phyloP scores from a whole-genome alignment of 129 eudicot genomes.

The Flaveria trinervia region DNA sequence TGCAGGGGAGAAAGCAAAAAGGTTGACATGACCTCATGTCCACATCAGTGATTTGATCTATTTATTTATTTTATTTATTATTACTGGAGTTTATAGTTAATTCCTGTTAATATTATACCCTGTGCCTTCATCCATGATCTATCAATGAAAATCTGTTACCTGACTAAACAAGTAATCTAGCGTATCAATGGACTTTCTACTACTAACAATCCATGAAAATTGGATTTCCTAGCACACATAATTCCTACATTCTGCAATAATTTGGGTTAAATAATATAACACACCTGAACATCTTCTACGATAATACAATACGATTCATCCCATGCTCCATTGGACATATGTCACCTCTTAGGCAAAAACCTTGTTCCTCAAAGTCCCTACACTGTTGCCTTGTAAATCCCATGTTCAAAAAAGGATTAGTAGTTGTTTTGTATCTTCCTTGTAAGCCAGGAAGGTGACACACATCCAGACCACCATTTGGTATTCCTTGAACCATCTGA shows the following conservation, averaged over 20 bases:
- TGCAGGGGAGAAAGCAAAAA: neutral
- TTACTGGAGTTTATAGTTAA: neutral
- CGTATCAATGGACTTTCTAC: neutral
- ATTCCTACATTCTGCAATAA: conserved; percentile 8
- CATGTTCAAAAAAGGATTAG: conserved; percentile 60
- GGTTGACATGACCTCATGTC: neutral
- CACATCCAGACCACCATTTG: conserved; percentile 72
- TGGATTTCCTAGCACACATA: conserved; percentile 9
- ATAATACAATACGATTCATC: conserved; percentile 22
- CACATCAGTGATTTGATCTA: neutral
- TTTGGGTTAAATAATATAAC: neutral
- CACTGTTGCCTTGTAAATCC: conserved; percentile 77
- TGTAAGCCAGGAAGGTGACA: conserved; percentile 69
- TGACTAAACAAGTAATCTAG: conserved; percentile 11
- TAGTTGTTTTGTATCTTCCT: conserved; percentile 56
- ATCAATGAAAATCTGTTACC: conserved; percentile 7
- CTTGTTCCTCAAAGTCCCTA: conserved; percentile 97
- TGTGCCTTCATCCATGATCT: conserved; percentile 11
- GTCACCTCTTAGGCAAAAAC: conserved; percentile 96
- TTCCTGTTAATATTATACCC: conserved; percentile 13
- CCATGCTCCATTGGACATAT: conserved; percentile 97
- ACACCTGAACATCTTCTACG: conserved; percentile 41
- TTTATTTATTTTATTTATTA: neutral
- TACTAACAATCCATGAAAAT: conserved; percentile 8
- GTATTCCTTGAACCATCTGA: conserved; percentile 71